phyloP scores from a whole-genome alignment of 2,329 filamentous ascomycete species.

The Didymella glomerata region DNA sequence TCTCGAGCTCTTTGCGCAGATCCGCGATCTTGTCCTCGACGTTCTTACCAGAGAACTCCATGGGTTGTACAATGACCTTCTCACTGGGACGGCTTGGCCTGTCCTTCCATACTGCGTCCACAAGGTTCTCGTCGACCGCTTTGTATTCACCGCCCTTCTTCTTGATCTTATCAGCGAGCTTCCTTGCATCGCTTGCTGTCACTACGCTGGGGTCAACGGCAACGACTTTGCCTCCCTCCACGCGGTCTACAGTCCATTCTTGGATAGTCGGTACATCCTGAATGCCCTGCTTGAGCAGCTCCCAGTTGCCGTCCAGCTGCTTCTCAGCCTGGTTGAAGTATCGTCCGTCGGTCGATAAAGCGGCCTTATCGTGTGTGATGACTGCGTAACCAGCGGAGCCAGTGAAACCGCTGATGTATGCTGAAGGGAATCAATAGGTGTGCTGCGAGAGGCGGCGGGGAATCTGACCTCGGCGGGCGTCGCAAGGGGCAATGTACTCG shows the following conservation, averaged over 20 bases:
- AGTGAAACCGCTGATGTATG: constrained; percentile 91
- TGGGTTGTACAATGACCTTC: constrained; percentile 73
- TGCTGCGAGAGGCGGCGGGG: constrained; percentile 28
- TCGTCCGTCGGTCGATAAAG: constrained; percentile 90
- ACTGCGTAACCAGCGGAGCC: constrained; percentile 95
- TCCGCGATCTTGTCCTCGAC: constrained; percentile 85
- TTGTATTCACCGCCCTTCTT: constrained; percentile 84
- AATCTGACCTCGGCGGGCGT: constrained; percentile 76
- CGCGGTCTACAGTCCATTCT: constrained; percentile 89
- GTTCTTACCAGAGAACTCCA: constrained; percentile 81
- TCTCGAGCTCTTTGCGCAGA: constrained; percentile 87
- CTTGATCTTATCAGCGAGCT: constrained; percentile 84
- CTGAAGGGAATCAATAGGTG: constrained; percentile 53
- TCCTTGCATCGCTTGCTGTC: constrained; percentile 75
- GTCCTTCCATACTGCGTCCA: constrained; percentile 88
- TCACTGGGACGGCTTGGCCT: constrained; percentile 79
- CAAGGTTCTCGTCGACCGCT: constrained; percentile 79
- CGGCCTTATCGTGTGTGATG: constrained; percentile 84
- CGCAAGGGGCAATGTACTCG: constrained; percentile 97
- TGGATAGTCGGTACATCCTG: constrained; percentile 97
- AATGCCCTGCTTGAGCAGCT: constrained; percentile 87
- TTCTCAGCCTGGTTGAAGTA: constrained; percentile 97
- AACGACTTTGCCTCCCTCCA: constrained; percentile 85
- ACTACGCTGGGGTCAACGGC: constrained; percentile 91
- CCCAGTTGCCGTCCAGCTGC: constrained; percentile 92